Evolutionary conservation across 2,329 filamentous ascomycete genomes (phyloP).

Genomic region (Myriosclerotinia duriaeana): DNA sequence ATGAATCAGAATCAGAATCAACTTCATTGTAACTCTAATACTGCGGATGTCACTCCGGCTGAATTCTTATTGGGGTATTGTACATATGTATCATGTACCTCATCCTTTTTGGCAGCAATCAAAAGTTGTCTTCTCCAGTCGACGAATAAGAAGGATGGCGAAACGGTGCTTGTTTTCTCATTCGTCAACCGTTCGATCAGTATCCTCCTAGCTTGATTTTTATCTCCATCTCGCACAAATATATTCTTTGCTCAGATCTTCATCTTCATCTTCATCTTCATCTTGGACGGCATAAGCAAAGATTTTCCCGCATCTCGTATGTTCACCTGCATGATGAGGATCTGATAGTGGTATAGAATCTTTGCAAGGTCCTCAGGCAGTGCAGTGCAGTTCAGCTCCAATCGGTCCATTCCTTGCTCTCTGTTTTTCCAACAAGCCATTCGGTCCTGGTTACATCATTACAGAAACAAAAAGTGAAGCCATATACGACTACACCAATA

Average conservation of each 20-base stretch:
- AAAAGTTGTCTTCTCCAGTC: neutral
- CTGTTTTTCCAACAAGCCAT: neutral
- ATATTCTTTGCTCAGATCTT: neutral
- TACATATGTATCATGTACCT: neutral
- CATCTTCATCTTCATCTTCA: neutral
- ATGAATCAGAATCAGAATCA: too few relatives aligned
- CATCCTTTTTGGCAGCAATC: neutral
- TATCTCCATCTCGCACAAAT: neutral
- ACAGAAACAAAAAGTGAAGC: neutral
- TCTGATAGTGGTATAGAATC: neutral
- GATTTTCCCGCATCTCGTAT: neutral
- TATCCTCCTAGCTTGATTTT: neutral
- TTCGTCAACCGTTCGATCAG: neutral
- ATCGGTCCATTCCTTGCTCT: neutral
- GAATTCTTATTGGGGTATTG: neutral
- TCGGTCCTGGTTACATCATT: neutral
- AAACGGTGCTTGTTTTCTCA: neutral
- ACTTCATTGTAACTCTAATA: neutral
- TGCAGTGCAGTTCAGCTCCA: conserved; percentile 8
- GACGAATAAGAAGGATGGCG: neutral
- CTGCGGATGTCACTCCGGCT: neutral
- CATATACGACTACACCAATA: neutral
- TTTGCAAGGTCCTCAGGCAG: conserved; percentile 11
- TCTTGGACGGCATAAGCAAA: neutral
- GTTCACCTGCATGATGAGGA: neutral